These are phyloP conservation scores for Paxillus involutus DNA, from an alignment of 768 basidiomycete genomes.

Conservation along the genomic window DNA sequence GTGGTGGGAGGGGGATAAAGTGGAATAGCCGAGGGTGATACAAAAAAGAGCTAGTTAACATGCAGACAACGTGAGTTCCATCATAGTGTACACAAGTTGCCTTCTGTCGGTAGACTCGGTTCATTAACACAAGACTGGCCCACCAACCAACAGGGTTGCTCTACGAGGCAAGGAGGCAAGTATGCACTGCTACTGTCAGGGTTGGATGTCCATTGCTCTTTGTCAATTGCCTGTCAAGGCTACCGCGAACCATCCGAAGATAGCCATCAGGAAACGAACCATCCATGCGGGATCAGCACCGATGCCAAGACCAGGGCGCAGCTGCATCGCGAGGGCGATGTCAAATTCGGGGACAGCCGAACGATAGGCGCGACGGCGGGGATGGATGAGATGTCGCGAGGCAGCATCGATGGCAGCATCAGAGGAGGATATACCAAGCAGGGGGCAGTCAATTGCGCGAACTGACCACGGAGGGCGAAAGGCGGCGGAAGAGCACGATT, in stretches of 20 bases:
- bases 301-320: conserved; percentile 66
- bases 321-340: conserved; percentile 75
- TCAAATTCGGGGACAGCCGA: conserved; percentile 53
- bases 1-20: too few species aligned
- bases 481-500: conserved; percentile 7
- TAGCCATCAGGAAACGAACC: conserved; percentile 75
- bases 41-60: too few species aligned
- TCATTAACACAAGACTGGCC: too few species aligned
- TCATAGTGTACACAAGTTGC: too few species aligned
- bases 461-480: conserved; percentile 31
- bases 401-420: conserved; percentile 4
- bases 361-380: conserved; percentile 30
- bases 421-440: conserved; percentile 16
- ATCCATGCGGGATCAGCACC: conserved; percentile 79
- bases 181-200: neutral
- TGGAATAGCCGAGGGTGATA: too few species aligned
- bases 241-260: conserved; percentile 77
- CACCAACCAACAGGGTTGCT: too few species aligned
- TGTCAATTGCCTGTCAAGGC: conserved; percentile 42
- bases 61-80: too few species aligned
- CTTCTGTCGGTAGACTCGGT: too few species aligned
- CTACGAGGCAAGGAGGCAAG: neutral
- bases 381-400: conserved; percentile 13
- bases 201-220: neutral
- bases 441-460: conserved; percentile 24